Conservation (phyloP, 768 basidiomycete species). For the Mrakia blollopis region DNA sequence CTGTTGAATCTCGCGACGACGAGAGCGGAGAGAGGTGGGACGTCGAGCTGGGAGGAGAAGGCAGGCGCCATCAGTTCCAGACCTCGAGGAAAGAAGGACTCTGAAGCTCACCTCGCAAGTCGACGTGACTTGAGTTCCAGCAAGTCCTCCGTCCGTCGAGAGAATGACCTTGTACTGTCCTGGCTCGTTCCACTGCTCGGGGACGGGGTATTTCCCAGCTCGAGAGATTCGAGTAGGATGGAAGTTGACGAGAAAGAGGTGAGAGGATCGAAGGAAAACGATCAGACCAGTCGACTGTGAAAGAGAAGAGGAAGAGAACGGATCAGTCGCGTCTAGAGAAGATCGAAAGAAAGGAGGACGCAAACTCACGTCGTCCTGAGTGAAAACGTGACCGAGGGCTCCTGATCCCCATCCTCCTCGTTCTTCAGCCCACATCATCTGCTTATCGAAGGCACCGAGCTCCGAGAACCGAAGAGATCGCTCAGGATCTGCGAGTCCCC, state of each 20-base stretch:
- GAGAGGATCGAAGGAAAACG: slow-evolving; percentile 23
- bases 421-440: slow-evolving; percentile 24
- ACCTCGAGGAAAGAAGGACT: neutral
- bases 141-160: slow-evolving; percentile 4
- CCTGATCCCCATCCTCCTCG: slow-evolving; percentile 25
- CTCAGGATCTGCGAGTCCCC: slow-evolving; percentile 31
- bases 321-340: neutral
- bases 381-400: slow-evolving; percentile 20
- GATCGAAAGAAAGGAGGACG: neutral
- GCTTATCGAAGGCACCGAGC: slow-evolving; percentile 23
- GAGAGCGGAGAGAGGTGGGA: neutral
- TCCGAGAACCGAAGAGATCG: slow-evolving; percentile 28
- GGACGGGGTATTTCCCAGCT: neutral
- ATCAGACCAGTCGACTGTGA: slow-evolving; percentile 17
- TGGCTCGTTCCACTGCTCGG: neutral
- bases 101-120: neutral
- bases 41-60: neutral
- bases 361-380: slow-evolving; percentile 26
- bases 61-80: neutral
- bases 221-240: neutral
- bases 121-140: neutral
- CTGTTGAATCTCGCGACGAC: slow-evolving; percentile 11
- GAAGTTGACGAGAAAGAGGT: slow-evolving; percentile 33
- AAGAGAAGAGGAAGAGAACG: neutral
- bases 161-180: slow-evolving; percentile 15